Evolutionary conservation across 495 filamentous ascomycete species (phyloP).

Genomic region (Extremus antarcticus): DNA sequence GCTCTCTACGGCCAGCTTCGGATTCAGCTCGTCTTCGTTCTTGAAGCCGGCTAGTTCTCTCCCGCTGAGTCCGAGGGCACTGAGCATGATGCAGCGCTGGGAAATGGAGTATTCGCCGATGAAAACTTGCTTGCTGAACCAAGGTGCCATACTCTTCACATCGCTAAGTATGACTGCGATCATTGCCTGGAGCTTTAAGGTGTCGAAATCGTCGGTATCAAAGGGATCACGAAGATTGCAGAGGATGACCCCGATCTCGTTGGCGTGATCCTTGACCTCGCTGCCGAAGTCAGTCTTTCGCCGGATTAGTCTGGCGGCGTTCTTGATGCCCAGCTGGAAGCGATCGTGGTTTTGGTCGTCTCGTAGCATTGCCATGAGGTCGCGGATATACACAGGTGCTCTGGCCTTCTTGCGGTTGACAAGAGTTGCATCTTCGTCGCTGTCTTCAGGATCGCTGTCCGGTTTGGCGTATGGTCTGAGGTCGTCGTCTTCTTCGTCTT

Average conservation of each 20-base stretch:
- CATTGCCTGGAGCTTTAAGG: slow-evolving; percentile 70
- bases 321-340: slow-evolving; percentile 65
- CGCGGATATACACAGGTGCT: slow-evolving; percentile 85
- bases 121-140: slow-evolving; percentile 79
- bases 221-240: slow-evolving; percentile 74
- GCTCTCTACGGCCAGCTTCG: slow-evolving; percentile 1
- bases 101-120: slow-evolving; percentile 80
- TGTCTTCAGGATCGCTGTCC: slow-evolving; percentile 84
- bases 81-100: slow-evolving; percentile 71
- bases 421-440: slow-evolving; percentile 82
- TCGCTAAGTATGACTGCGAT: slow-evolving; percentile 69
- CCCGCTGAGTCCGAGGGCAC: slow-evolving; percentile 70
- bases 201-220: slow-evolving; percentile 62
- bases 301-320: slow-evolving; percentile 69
- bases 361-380: slow-evolving; percentile 66
- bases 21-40: slow-evolving; percentile 40
- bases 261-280: slow-evolving; percentile 71
- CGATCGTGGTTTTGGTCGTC: slow-evolving; percentile 76
- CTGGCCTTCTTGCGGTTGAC: slow-evolving; percentile 71
- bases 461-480: slow-evolving; percentile 78
- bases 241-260: slow-evolving; percentile 66
- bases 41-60: slow-evolving; percentile 78
- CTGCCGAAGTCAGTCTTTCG: slow-evolving; percentile 79
- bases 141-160: slow-evolving; percentile 66
- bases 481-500: slow-evolving; percentile 56